These are phyloP conservation scores for Alloteropsis semialata DNA, from an alignment of 176 grass and related monocot genomes.

Conservation along the genomic window DNA sequence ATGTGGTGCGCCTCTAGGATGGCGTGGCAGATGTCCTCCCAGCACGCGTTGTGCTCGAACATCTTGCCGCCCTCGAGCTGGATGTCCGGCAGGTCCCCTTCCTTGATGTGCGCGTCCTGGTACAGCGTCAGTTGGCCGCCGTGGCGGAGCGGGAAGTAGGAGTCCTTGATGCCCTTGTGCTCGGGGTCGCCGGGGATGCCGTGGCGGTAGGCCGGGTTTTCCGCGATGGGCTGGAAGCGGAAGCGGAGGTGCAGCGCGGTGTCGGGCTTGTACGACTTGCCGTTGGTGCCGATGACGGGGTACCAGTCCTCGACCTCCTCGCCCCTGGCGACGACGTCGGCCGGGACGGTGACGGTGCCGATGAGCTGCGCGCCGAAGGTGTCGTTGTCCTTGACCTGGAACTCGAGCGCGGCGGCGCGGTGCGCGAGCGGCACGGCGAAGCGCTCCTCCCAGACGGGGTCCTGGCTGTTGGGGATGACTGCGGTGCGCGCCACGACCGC, in stretches of 20 bases:
- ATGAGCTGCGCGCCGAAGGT: slow-evolving; percentile 84
- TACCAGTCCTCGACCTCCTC: slow-evolving; percentile 56
- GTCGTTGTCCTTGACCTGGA: slow-evolving; percentile 96
- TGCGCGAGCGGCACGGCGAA: slow-evolving; percentile 88
- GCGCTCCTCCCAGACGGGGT: slow-evolving; percentile 68
- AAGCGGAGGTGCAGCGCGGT: slow-evolving; percentile 59
- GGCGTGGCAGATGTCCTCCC: slow-evolving; percentile 98
- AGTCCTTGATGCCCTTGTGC: slow-evolving; percentile 53
- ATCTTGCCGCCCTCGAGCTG: slow-evolving; percentile 45
- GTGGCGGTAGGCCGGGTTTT: slow-evolving; percentile 46
- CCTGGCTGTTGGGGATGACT: slow-evolving; percentile 72
- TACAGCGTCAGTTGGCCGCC: slow-evolving; percentile 66
- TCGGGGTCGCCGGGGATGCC: slow-evolving; percentile 75
- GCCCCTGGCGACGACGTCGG: slow-evolving; percentile 12
- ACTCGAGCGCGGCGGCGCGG: slow-evolving; percentile 46
- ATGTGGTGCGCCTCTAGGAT: slow-evolving; percentile 94
- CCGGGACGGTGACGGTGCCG: slow-evolving; percentile 57
- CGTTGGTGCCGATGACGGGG: slow-evolving; percentile 45
- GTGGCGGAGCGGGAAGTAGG: slow-evolving; percentile 82
- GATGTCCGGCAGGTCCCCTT: slow-evolving; percentile 64
- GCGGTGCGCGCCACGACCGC: slow-evolving; percentile 82
- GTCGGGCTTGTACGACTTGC: slow-evolving; percentile 60
- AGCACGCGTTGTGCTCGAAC: slow-evolving; percentile 72
- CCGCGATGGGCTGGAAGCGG: slow-evolving; percentile 37
- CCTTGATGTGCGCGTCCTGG: slow-evolving; percentile 84